These are phyloP conservation scores for Nakazawaea ishiwadae DNA, from an alignment of 805 yeast species.

Conservation along the genomic window DNA sequence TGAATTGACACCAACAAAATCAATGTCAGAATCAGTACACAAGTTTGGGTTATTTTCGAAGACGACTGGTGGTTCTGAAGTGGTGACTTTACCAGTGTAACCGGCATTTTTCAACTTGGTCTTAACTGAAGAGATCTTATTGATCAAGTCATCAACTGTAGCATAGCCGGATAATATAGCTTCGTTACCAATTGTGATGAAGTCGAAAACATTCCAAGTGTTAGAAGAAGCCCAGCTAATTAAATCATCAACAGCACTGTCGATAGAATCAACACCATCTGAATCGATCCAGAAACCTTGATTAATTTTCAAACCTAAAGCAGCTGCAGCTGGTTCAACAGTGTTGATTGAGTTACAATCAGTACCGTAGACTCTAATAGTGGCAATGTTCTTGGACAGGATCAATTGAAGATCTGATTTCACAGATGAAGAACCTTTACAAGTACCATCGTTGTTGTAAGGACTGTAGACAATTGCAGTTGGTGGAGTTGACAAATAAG, in stretches of 20 bases:
- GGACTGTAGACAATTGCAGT: conserved; percentile 73
- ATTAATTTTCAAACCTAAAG: conserved; percentile 65
- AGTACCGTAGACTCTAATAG: conserved; percentile 78
- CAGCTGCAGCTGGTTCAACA: conserved; percentile 54
- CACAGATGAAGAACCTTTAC: conserved; percentile 58
- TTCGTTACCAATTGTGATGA: conserved; percentile 84
- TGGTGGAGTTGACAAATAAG: conserved; percentile 36
- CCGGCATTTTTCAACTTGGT: conserved; percentile 59
- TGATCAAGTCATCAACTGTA: conserved; percentile 55
- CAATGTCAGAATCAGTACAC: conserved; percentile 68
- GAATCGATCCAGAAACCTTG: conserved; percentile 83
- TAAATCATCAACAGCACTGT: conserved; percentile 48
- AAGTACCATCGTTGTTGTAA: conserved; percentile 59
- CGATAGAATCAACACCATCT: conserved; percentile 67
- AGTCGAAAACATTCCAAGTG: conserved; percentile 70
- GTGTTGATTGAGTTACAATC: conserved; percentile 72
- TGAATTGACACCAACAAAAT: conserved; percentile 81
- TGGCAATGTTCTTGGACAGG: conserved; percentile 53
- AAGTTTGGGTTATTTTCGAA: conserved; percentile 59
- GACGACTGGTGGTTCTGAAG: conserved; percentile 86
- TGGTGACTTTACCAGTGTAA: conserved; percentile 69
- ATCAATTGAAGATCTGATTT: conserved; percentile 55
- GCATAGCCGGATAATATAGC: conserved; percentile 65
- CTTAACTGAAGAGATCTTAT: conserved; percentile 64
- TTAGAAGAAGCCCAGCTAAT: conserved; percentile 35